These are phyloP conservation scores for Microsporum canis DNA, from an alignment of 2,329 filamentous ascomycete species.

Conservation along the genomic window DNA sequence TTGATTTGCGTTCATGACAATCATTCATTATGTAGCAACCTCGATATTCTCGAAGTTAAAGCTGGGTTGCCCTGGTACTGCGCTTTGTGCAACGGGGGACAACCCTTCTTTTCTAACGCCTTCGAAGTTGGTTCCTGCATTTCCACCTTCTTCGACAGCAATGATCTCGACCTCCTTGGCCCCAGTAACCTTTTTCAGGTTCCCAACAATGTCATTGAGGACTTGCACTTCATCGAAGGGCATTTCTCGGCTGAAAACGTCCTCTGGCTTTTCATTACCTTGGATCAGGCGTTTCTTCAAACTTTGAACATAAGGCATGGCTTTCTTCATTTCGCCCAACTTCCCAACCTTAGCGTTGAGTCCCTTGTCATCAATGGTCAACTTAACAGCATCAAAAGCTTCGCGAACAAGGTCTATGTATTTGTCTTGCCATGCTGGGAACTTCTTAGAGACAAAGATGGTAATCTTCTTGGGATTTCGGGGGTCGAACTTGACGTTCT, in stretches of 20 bases:
- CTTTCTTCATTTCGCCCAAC: constrained; percentile 76
- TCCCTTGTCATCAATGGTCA: constrained; percentile 65
- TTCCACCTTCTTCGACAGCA: constrained; percentile 50
- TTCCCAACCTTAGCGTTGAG: constrained; percentile 69
- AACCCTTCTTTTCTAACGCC: constrained; percentile 42
- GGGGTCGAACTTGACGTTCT: constrained; percentile 72
- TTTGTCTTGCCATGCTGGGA: constrained; percentile 83
- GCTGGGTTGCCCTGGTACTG: constrained; percentile 69
- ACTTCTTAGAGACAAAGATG: constrained; percentile 68
- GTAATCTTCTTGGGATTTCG: constrained; percentile 85
- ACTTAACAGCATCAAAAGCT: constrained; percentile 51
- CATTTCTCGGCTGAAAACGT: constrained; percentile 72
- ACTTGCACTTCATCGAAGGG: constrained; percentile 73
- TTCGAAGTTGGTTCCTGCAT: constrained; percentile 35
- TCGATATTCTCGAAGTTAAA: constrained; percentile 76
- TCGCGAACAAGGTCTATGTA: constrained; percentile 71
- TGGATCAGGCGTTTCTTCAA: constrained; percentile 70
- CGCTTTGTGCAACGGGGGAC: constrained; percentile 54
- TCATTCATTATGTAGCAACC: neutral
- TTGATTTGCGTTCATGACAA: neutral
- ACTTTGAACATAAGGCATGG: constrained; percentile 88
- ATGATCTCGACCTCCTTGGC: constrained; percentile 62
- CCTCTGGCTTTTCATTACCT: constrained; percentile 52
- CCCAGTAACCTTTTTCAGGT: constrained; percentile 64
- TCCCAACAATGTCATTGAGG: constrained; percentile 64